phyloP scores from a whole-genome alignment of 1,139 yeast species.

The Magnusiomyces tetraspermus region DNA sequence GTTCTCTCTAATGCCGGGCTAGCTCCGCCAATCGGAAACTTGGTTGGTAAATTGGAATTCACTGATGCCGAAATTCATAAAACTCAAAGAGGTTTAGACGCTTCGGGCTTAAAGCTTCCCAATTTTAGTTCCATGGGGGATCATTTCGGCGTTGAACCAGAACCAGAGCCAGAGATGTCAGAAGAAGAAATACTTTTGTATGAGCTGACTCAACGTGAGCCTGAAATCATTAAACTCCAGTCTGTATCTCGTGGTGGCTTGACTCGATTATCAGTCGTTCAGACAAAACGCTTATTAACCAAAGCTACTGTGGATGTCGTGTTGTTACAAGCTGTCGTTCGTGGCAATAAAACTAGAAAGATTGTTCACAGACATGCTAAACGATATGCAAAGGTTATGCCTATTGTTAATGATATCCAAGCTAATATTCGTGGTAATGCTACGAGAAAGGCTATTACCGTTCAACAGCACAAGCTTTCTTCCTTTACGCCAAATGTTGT shows the following conservation, averaged over 20 bases:
- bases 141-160: conserved; percentile 26
- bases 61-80: conserved; percentile 57
- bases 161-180: conserved; percentile 19
- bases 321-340: conserved; percentile 24
- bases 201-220: conserved; percentile 22
- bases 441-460: no score
- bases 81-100: conserved; percentile 58
- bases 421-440: conserved; percentile 58
- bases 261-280: conserved; percentile 15
- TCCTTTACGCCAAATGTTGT: conserved; percentile 51
- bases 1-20: conserved; percentile 47
- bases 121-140: conserved; percentile 35
- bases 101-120: conserved; percentile 34
- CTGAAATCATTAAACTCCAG: conserved; percentile 43
- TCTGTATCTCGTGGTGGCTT: conserved; percentile 32
- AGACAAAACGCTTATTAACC: conserved; percentile 17
- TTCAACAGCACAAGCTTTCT: no score
- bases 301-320: conserved; percentile 13
- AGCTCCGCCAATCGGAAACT: conserved; percentile 54
- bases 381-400: conserved; percentile 39
- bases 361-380: conserved; percentile 12
- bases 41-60: conserved; percentile 57
- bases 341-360: conserved; percentile 29
- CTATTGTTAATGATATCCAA: conserved; percentile 60
- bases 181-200: conserved; percentile 30